phyloP scores from a whole-genome alignment of 1,139 yeast species.

The Sugiyamaella paludigena region DNA sequence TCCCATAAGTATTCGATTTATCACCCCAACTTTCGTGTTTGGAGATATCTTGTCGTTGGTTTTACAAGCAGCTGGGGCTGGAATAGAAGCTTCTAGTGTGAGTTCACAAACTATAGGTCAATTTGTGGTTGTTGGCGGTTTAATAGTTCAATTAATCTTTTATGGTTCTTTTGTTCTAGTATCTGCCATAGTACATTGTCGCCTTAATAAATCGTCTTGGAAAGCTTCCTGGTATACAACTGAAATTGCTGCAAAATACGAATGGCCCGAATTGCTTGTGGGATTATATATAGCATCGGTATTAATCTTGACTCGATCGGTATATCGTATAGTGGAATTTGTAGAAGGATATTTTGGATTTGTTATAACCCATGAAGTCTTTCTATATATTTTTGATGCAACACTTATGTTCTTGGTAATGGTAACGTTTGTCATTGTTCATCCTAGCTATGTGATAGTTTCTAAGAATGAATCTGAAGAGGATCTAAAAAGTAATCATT shows the following conservation, averaged over 20 bases:
- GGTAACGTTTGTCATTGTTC: constrained; percentile 10
- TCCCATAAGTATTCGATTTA: constrained; percentile 36
- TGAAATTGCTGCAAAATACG: too few relatives aligned
- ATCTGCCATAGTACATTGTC: constrained; percentile 17
- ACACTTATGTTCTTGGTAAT: constrained; percentile 24
- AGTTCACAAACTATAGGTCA: constrained; percentile 19
- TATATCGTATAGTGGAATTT: constrained; percentile 45
- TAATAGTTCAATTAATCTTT: constrained; percentile 40
- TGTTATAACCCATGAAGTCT: constrained; percentile 41
- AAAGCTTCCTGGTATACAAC: too few relatives aligned
- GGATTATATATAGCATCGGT: constrained; percentile 31
- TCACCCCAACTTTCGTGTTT: constrained; percentile 44
- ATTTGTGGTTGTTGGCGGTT: constrained; percentile 27
- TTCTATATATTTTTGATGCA: constrained; percentile 41
- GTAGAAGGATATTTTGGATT: constrained; percentile 41
- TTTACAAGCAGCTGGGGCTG: constrained; percentile 49
- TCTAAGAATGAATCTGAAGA: neutral
- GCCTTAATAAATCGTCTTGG: neutral
- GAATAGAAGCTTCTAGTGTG: constrained; percentile 32
- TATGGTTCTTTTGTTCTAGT: constrained; percentile 37
- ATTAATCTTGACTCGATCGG: constrained; percentile 43
- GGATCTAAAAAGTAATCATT: too few relatives aligned
- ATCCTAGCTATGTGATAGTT: constrained; percentile 18
- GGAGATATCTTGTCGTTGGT: constrained; percentile 46
- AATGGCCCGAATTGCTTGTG: constrained; percentile 6